These are phyloP conservation scores for Glycyrrhiza uralensis DNA, from an alignment of 306 rosid genomes.

Conservation along the genomic window DNA sequence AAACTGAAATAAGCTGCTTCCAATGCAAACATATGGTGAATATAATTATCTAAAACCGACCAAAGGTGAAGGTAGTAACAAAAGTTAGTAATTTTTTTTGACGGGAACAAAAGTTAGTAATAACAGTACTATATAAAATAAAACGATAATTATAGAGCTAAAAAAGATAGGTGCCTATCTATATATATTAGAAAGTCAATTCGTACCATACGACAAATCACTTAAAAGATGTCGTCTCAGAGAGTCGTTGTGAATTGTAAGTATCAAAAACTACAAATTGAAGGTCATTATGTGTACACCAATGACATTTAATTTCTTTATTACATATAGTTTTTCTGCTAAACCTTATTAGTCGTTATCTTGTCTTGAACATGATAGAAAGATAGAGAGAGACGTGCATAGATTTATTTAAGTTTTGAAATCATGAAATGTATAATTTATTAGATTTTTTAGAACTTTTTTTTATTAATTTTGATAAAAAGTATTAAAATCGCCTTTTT, in stretches of 20 bases:
- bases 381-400: neutral
- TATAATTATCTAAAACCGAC: neutral
- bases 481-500: neutral
- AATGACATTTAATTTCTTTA: neutral
- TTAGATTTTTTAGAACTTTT: neutral
- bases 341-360: slow-evolving; percentile 11
- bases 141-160: neutral
- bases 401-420: neutral
- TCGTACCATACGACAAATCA: slow-evolving; percentile 1
- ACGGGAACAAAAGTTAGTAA: too few species aligned
- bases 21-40: neutral
- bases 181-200: neutral
- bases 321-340: neutral
- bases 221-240: slow-evolving; percentile 18
- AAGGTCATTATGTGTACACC: neutral
- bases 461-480: neutral
- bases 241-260: neutral
- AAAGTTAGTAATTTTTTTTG: too few species aligned
- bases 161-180: neutral
- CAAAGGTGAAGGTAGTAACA: too few species aligned
- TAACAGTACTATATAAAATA: too few species aligned
- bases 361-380: slow-evolving; percentile 7
- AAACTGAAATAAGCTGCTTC: neutral
- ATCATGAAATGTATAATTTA: neutral
- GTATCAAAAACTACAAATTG: slow-evolving; percentile 4